Evolutionary conservation across 257 asterid species (phyloP), one percentile per base, ranked within the genome.

Genomic region (Verbascum thapsus): DNA sequence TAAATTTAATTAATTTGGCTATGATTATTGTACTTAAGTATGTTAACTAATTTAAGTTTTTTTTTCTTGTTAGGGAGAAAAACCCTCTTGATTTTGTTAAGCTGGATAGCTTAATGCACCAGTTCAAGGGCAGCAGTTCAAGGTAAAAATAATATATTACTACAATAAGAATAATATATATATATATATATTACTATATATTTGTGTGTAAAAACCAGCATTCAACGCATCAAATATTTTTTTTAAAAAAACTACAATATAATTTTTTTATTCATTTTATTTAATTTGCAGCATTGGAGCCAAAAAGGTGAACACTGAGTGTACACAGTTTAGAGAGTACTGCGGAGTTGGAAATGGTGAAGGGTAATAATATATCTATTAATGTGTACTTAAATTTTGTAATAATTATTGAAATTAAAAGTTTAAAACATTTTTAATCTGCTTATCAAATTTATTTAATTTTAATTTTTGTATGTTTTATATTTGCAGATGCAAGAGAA

Each of bases 221-320:
- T n/a, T n/a, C n/a, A n/a, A n/a, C n/a, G n/a, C n/a, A n/a, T n/a
- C n/a, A n/a, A n/a, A n/a, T n/a, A n/a, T n/a, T n/a, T n/a, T n/a
- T n/a, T n/a, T n/a, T n/a, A n/a, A n/a, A n/a, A n/a, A n/a, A n/a
- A n/a, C n/a, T n/a, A n/a, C n/a, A n/a, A n/a, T n/a, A n/a, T n/a
- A n/a, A n/a, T n/a, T n/a, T n/a, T n/a, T n/a, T 8, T 12, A 5
- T 26, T 53, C 48, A 7, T 9, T 44, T 8, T 22, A 22, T 18
- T 2, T 30, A 30, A 23, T 9, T 50, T 52, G 85, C 86, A 90
- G 98, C 82, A 85, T 90, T 76, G 95, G 96, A 59, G 95, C 91
- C 52, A 80, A 76, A 73, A 88, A 81, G 78, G 92, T 90, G 58
- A 82, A 76, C 70, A 59, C 23, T 51, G 94, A 85, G 79, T 79